Evolutionary conservation across 2,329 filamentous ascomycete genomes (phyloP).

Genomic region (Nemania bipapillata): DNA sequence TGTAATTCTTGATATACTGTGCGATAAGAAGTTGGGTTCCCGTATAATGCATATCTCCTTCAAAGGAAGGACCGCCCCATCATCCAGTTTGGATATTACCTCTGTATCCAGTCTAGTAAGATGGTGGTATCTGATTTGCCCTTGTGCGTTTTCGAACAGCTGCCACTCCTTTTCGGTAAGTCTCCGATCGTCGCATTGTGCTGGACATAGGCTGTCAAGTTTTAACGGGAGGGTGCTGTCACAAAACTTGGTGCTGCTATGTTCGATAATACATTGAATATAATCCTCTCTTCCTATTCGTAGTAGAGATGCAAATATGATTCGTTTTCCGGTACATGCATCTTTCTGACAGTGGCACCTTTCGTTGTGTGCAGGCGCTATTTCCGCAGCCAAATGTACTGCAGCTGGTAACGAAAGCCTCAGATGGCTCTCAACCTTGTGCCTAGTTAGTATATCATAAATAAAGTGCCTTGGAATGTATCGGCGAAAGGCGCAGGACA

Average conservation of each 20-base stretch:
- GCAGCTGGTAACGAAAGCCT: neutral
- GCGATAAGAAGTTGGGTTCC: neutral
- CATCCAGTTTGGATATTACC: conserved; percentile 14
- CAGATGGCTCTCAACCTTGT: conserved; percentile 15
- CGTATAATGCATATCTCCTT: neutral
- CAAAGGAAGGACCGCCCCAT: conserved; percentile 26
- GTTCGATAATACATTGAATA: conserved; percentile 17
- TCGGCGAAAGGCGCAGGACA: conserved; percentile 4
- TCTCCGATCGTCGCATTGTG: neutral
- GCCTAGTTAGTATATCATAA: conserved; percentile 3
- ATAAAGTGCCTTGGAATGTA: conserved; percentile 24
- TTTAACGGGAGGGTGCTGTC: conserved; percentile 2
- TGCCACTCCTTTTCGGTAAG: conserved; percentile 23
- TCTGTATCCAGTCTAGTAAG: neutral
- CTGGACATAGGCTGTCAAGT: too few relatives aligned
- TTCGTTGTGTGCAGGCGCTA: neutral
- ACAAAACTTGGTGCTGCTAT: neutral
- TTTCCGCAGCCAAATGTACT: neutral
- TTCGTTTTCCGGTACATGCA: conserved; percentile 34
- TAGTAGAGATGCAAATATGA: conserved; percentile 32
- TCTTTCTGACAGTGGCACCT: neutral
- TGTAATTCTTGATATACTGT: conserved; percentile 12
- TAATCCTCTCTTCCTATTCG: conserved; percentile 19
- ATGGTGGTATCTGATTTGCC: conserved; percentile 18
- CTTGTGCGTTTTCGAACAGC: conserved; percentile 22